phyloP scores from a whole-genome alignment of 2,329 filamentous ascomycete species.

The Penicillium sp. region DNA sequence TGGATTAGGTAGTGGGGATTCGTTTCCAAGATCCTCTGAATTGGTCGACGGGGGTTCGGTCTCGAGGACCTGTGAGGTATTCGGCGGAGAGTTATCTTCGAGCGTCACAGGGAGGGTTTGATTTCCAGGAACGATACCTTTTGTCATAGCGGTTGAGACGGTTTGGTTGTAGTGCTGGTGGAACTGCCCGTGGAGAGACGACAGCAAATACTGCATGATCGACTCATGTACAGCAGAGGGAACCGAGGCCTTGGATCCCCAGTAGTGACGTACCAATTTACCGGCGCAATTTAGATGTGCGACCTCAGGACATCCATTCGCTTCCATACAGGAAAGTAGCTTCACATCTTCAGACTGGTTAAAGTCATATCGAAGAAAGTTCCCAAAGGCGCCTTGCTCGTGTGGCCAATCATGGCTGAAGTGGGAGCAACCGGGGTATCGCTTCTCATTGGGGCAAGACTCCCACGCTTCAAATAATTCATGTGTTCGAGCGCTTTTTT shows the following conservation, averaged over 20 bases:
- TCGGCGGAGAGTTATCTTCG: background rate
- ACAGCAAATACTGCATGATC: constrained; percentile 17
- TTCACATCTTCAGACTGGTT: constrained; percentile 19
- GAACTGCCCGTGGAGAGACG: constrained; percentile 15
- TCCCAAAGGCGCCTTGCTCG: constrained; percentile 23
- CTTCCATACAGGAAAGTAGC: constrained; percentile 17
- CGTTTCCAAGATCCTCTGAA: background rate
- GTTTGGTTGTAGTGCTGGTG: background rate
- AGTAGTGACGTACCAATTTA: constrained; percentile 23
- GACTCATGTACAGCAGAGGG: constrained; percentile 12
- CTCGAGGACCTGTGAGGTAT: background rate
- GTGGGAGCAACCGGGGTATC: constrained; percentile 14
- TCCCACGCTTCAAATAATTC: constrained; percentile 25
- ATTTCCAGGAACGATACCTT: background rate
- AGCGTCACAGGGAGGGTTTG: too few relatives aligned
- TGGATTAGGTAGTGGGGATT: too few relatives aligned
- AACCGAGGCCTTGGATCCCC: constrained; percentile 16
- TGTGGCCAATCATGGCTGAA: constrained; percentile 22
- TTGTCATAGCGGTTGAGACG: background rate
- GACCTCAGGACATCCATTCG: constrained; percentile 22
- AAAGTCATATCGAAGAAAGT: constrained; percentile 23
- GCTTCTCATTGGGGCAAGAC: constrained; percentile 11
- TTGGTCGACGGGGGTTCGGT: background rate
- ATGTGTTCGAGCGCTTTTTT: constrained; percentile 24
- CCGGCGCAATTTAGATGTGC: constrained; percentile 17